A percentile compares a stretch with the other conserved stretches of the same genome.
These are phyloP conservation scores for Ziziphus jujuba DNA, from an alignment of 306 rosid genomes.

Conservation along the genomic window DNA sequence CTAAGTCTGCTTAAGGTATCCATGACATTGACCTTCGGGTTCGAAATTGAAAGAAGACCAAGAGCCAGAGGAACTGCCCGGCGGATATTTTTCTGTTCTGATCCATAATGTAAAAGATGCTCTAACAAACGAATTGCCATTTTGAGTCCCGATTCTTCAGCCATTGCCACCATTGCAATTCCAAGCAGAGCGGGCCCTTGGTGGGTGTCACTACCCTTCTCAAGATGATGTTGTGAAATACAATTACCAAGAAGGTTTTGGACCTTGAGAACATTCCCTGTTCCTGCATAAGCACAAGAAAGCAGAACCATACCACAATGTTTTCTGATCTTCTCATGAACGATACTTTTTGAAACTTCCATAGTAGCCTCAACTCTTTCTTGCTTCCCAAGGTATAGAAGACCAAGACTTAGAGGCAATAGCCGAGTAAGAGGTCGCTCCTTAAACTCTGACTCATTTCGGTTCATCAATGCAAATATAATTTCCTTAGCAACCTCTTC, in stretches of 20 bases:
- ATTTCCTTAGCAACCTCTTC: slow-evolving; percentile 95
- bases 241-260: slow-evolving; percentile 96
- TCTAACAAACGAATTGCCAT: slow-evolving; percentile 97
- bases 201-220: slow-evolving; percentile 91
- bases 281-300: slow-evolving; percentile 98
- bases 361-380: slow-evolving; percentile 95
- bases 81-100: slow-evolving; percentile 96
- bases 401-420: slow-evolving; percentile 94
- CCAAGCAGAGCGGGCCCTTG: slow-evolving; percentile 99
- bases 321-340: slow-evolving; percentile 90
- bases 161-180: slow-evolving; percentile 99
- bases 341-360: slow-evolving; percentile 91
- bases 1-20: slow-evolving; percentile 95
- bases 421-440: slow-evolving; percentile 92
- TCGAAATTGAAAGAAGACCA: slow-evolving; percentile 90
- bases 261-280: slow-evolving; percentile 98
- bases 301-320: slow-evolving; percentile 92
- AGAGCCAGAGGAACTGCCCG: slow-evolving; percentile 97
- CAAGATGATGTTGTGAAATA: slow-evolving; percentile 97
- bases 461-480: slow-evolving; percentile 90
- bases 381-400: slow-evolving; percentile 96
- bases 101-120: slow-evolving; percentile 97
- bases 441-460: slow-evolving; percentile 80
- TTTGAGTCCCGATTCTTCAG: slow-evolving; percentile 92
- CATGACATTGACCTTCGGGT: slow-evolving; percentile 98